A percentile compares a stretch with the other conserved stretches of the same genome.
Evolutionary conservation across 2,329 filamentous ascomycete species (phyloP).

Genomic region (Fusarium humuli): DNA sequence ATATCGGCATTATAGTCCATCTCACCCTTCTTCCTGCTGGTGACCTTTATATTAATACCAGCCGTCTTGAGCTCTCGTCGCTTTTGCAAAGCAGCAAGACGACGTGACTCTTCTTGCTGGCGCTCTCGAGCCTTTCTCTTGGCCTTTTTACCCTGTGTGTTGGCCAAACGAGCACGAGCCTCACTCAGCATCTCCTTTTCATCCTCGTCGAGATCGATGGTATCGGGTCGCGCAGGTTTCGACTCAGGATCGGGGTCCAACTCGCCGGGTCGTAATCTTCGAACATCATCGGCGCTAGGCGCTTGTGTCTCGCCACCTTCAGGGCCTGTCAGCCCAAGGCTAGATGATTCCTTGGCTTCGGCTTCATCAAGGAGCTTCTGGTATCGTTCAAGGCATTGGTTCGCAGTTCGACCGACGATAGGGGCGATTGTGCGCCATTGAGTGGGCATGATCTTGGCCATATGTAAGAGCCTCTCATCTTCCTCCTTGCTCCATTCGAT

Average conservation of each 20-base stretch:
- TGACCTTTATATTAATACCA: conserved; percentile 97
- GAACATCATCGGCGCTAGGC: conserved; percentile 91
- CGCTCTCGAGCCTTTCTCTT: conserved; percentile 97
- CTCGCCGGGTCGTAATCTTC: conserved; percentile 89
- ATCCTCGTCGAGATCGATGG: conserved; percentile 97
- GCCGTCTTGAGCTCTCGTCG: conserved; percentile 95
- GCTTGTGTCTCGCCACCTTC: conserved; percentile 88
- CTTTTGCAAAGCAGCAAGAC: conserved; percentile 92
- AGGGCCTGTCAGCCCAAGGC: conserved; percentile 84
- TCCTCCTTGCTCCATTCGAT: conserved; percentile 99
- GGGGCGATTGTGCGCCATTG: conserved; percentile 99
- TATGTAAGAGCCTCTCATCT: conserved; percentile 94
- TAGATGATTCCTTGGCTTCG: conserved; percentile 86
- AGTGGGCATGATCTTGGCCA: conserved; percentile 98
- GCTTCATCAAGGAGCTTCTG: conserved; percentile 97
- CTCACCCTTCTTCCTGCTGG: conserved; percentile 90
- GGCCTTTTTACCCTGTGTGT: conserved; percentile 98
- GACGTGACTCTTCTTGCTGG: conserved; percentile 92
- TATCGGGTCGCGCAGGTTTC: conserved; percentile 94
- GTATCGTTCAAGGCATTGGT: conserved; percentile 96
- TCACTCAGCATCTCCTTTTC: conserved; percentile 99
- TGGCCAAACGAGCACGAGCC: conserved; percentile 93
- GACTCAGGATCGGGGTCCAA: conserved; percentile 97
- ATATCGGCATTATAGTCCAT: conserved; percentile 99
- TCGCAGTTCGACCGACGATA: conserved; percentile 94